Base-by-base conservation (phyloP, 2,329 filamentous ascomycete genomes). In the Verticillium nubilum region DNA sequence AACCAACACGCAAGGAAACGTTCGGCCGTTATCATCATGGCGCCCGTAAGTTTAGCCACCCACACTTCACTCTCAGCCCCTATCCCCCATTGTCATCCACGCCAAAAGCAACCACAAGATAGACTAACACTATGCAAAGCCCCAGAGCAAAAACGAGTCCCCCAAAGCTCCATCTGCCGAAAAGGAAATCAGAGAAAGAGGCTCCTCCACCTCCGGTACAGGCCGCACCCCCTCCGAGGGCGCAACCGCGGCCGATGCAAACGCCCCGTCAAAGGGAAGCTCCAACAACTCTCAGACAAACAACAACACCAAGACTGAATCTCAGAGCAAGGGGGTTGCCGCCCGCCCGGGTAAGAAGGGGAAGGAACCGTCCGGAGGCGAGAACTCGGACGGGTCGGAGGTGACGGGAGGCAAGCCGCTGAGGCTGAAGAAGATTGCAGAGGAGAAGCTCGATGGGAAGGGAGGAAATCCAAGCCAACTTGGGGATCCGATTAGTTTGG, bases 401-500 rank as follows among this genome's bases (percentile, higher is more conserved):
- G 62, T 63, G 15, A 29, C 33, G 35, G 19, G 42, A 9, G 59
- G 59, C 19, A 35, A 62, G 42, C 62, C 62, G 59, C 54, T 47
- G 54, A 17, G 62, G 57, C 35, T 63, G 57, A 63, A 64, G 57
- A 23, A 61, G 47, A 57, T 63, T 7, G 63, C 62, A 31, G 52
- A 60, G 59, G 64, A 70, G 61, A 68, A 70, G 53, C 52, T 69
- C 4, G 64, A 70, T 23, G 70, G 70, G 35, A 64, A 68, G 3
- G 62, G 64, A 56, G 69, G 70, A 13, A 70, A 79, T 61, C 72
- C 73, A 5, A 71, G 69, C 57, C 71, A 72, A 63, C 66, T 76
- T 7, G 74, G 74, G 28, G 75, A 76, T 55, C 74, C 74, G 2
- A 69, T 75, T 33, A 76, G 72, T 54, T 42, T 75, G 28, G 76